Conservation (phyloP, 257 asterid species). For the Sherardia arvensis region DNA sequence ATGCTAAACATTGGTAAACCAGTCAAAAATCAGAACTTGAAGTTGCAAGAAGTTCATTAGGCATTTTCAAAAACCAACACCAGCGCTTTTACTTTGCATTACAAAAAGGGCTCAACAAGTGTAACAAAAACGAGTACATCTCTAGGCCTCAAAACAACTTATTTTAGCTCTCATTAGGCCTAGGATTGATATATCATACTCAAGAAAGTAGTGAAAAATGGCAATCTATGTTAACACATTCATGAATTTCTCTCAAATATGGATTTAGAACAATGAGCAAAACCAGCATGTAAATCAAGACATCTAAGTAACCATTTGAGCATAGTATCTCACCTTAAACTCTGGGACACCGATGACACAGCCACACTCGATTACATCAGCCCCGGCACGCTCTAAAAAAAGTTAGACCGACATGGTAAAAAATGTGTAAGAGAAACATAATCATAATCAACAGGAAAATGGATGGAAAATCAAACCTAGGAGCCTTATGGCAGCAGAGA, state of each 20-base stretch:
- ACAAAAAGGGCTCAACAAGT: not conserved
- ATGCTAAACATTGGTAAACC: too few relatives aligned
- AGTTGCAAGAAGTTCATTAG: not conserved
- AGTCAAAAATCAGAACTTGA: not conserved
- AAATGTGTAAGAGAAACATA: not conserved
- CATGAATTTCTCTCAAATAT: not conserved
- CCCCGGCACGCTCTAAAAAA: conserved; percentile 51
- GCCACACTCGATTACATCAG: conserved; percentile 70
- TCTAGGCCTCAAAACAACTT: not conserved
- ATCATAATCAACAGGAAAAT: not conserved
- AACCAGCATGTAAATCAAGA: not conserved
- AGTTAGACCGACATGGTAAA: not conserved
- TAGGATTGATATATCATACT: not conserved
- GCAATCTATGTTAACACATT: not conserved
- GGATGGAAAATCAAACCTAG: conserved; percentile 35
- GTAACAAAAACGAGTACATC: not conserved
- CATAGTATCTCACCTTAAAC: conserved; percentile 39
- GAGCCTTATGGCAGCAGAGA: conserved; percentile 72
- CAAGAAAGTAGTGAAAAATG: not conserved
- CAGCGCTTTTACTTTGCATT: too few relatives aligned
- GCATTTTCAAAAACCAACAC: not conserved
- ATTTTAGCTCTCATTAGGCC: not conserved
- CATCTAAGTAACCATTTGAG: not conserved
- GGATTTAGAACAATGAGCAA: not conserved
- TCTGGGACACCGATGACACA: conserved; percentile 76